Conservation (phyloP, 768 basidiomycete species). For the Leucosporidium scottii region DNA sequence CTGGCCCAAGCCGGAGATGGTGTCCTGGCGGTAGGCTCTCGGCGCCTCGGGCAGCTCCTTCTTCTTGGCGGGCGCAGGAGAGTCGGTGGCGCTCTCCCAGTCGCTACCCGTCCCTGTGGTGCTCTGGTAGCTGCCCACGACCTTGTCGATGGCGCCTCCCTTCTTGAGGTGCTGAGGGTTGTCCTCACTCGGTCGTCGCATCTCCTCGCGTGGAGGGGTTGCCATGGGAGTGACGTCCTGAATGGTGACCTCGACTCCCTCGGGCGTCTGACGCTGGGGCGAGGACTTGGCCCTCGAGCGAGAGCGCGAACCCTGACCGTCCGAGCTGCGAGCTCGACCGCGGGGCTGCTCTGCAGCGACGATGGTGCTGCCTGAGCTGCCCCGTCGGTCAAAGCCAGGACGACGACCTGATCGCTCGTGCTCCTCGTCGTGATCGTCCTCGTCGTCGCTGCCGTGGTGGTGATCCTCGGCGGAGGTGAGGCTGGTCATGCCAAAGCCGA, state of each 20-base stretch:
- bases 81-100: conserved; percentile 32
- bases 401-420: background rate
- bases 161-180: background rate
- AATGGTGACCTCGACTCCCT: background rate
- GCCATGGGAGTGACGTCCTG: background rate
- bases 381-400: no score
- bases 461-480: background rate
- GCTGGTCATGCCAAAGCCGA: conserved; percentile 30
- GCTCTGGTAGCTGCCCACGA: conserved; percentile 2
- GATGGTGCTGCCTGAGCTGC: no score
- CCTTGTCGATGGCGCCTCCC: background rate
- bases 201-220: background rate
- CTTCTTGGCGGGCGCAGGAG: conserved; percentile 11
- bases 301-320: no score
- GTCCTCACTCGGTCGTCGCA: background rate
- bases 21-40: conserved; percentile 1
- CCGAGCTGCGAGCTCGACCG: no score
- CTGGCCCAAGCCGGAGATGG: background rate
- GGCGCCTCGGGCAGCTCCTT: conserved; percentile 17
- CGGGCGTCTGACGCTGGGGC: no score
- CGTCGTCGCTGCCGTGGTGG: background rate
- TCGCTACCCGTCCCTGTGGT: conserved; percentile 9
- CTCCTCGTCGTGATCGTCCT: background rate
- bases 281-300: no score
- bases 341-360: no score